Evolutionary conservation across 2,329 filamentous ascomycete genomes (phyloP).

Genomic region (Fusarium stilboides): DNA sequence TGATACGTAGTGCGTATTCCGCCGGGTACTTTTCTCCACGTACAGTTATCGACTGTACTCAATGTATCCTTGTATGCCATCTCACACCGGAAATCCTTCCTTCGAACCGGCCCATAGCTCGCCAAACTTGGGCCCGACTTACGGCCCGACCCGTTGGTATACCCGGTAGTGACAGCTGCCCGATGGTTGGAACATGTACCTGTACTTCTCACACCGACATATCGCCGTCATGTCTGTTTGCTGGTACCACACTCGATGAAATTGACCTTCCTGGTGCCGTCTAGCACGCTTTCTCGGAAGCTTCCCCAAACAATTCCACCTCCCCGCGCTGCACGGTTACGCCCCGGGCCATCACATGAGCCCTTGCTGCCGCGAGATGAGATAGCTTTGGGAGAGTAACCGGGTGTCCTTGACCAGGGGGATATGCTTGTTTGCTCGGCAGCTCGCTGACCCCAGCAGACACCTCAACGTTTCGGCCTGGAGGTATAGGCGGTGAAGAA

Average conservation of each 20-base stretch:
- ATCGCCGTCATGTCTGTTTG: conserved; percentile 22
- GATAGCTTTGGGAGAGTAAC: conserved; percentile 36
- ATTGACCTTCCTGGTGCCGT: conserved; percentile 22
- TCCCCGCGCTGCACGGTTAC: conserved; percentile 39
- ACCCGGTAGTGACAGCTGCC: conserved; percentile 38
- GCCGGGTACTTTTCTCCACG: conserved; percentile 32
- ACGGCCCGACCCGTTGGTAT: conserved; percentile 50
- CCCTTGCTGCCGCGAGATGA: conserved; percentile 43
- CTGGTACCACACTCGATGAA: conserved; percentile 15
- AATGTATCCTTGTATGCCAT: conserved; percentile 30
- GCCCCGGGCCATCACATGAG: conserved; percentile 49
- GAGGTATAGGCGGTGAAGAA: conserved; percentile 46
- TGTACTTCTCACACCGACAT: conserved; percentile 43
- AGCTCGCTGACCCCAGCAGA: conserved; percentile 41
- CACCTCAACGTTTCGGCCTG: conserved; percentile 36
- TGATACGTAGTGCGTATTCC: conserved; percentile 8
- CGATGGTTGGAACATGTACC: conserved; percentile 11
- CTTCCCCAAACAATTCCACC: conserved; percentile 17
- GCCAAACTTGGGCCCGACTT: conserved; percentile 34
- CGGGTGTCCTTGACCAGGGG: conserved; percentile 21
- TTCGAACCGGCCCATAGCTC: conserved; percentile 15
- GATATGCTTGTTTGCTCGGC: conserved; percentile 33
- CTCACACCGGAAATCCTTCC: conserved; percentile 37
- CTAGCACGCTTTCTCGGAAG: conserved; percentile 21
- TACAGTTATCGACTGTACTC: conserved; percentile 7